Evolutionary conservation across 768 basidiomycete genomes (phyloP).

Genomic region (Kwoniella botswanensis): DNA sequence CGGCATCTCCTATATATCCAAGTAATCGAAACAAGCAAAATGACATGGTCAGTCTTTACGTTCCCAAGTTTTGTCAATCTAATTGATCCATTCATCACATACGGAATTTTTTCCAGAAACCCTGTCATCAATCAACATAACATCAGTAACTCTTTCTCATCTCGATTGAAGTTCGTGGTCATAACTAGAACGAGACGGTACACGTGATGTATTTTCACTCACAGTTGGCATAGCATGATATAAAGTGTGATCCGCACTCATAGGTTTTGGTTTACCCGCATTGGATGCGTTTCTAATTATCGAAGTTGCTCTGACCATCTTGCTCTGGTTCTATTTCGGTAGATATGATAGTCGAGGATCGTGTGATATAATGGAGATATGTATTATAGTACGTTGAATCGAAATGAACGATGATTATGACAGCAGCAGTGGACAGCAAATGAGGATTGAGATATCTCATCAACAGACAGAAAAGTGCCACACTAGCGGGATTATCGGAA

Average conservation of each 20-base stretch:
- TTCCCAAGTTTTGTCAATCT: background rate
- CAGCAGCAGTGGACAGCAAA: slow-evolving; percentile 8
- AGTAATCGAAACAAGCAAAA: background rate
- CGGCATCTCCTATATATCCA: slow-evolving; percentile 70
- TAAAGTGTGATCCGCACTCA: slow-evolving; percentile 79
- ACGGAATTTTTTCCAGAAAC: slow-evolving; percentile 98
- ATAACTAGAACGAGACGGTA: background rate
- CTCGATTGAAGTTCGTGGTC: background rate
- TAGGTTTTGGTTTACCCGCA: slow-evolving; percentile 44
- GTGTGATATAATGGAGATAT: background rate
- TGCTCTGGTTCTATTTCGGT: background rate
- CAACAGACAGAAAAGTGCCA: background rate
- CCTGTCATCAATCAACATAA: slow-evolving; percentile 60
- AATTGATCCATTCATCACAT: slow-evolving; percentile 55
- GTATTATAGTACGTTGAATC: background rate
- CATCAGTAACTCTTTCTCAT: background rate
- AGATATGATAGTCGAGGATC: background rate
- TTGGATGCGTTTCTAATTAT: slow-evolving; percentile 45
- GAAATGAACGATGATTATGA: background rate
- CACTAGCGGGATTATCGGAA: background rate
- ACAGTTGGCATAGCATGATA: slow-evolving; percentile 67
- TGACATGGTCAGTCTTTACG: slow-evolving; percentile 13
- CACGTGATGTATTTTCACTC: slow-evolving; percentile 17
- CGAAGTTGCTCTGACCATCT: slow-evolving; percentile 33
- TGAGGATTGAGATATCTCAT: slow-evolving; percentile 18